Base-by-base conservation (phyloP, 768 basidiomycete species). In the Butyriboletus loyo region DNA sequence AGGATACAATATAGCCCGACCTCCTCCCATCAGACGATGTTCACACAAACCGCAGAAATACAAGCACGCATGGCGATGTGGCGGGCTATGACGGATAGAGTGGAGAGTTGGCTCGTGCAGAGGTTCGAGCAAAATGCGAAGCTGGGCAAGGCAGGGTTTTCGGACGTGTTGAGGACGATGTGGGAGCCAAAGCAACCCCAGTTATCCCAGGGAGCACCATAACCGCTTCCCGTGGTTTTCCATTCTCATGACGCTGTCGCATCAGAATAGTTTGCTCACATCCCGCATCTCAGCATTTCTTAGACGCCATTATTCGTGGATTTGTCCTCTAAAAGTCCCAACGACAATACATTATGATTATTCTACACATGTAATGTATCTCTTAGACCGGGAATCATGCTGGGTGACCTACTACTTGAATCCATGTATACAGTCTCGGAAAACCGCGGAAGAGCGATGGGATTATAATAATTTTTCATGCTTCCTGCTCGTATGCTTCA, bases 91-190 rank as follows among this genome's bases (percentile, higher is more conserved):
- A 88, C 92, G 7, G 87, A 92, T 68, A 81, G 83, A 58, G 75
- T 98, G 36, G 95, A 98, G 74, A 77, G 75, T 61, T 93, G 89
- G 83, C 82, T 93, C 47, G 84, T 86, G 24, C 85, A 94, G 71
- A 80, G 93, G 52, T 97, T 98, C 60, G 87, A 90, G 69, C 86
- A 92, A 67, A 98, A 98, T 65, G 95, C 95, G 3, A 88, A 87
- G 44, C 73, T 88, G 31, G 95, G 95, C 48, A 91, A 93, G 69
- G 73, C 86, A 47, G 95, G 87, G 22, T 95, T 98, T 70, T 89
- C 92, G 39, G 89, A 92, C 64, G 93, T 98, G 28, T 71, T 97
- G 57, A 77, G 86, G 61, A 80, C 80, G 55, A 68, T 95, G 66
- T 85, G 86, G 84, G 88, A 92, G 61, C 76, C 85, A 64, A 80